A percentile compares a stretch with the other conserved stretches of the same genome.
Conservation (phyloP, 306 rosid species). For the Pyrus communis region DNA sequence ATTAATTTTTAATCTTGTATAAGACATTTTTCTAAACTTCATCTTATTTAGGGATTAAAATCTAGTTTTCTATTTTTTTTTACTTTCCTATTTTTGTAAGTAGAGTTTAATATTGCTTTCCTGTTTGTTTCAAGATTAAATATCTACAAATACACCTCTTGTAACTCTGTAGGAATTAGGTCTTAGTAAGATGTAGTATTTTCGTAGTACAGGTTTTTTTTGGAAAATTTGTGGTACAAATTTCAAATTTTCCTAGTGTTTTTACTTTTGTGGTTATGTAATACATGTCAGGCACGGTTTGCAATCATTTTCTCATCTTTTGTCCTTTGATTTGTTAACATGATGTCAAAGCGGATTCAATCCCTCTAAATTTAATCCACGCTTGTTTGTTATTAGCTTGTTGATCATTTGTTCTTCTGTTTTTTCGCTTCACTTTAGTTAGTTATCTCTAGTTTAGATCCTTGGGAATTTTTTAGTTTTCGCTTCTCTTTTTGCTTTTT, state of each 20-base stretch:
- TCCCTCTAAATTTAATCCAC: background rate
- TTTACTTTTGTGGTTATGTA: background rate
- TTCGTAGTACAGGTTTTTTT: background rate
- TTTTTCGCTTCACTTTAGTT: background rate
- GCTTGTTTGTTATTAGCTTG: background rate
- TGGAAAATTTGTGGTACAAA: background rate
- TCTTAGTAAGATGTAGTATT: background rate
- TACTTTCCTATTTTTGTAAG: background rate
- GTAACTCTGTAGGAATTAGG: background rate
- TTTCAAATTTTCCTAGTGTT: background rate
- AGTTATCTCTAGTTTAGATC: background rate
- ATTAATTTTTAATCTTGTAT: too few species aligned
- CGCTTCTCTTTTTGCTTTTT: too few species aligned
- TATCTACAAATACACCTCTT: background rate
- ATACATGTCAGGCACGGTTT: background rate
- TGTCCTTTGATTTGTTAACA: background rate
- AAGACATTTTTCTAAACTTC: too few species aligned
- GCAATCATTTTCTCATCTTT: background rate
- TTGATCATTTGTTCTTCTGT: background rate
- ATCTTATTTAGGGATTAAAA: too few species aligned
- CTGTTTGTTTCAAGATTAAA: too few species aligned
- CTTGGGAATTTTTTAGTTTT: background rate
- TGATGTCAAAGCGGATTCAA: background rate
- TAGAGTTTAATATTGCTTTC: background rate
- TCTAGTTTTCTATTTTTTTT: too few species aligned